A percentile compares a stretch with the other conserved stretches of the same genome.
These are phyloP conservation scores for Dactylonectria estremocensis DNA, from an alignment of 2,329 filamentous ascomycete genomes.

Conservation along the genomic window DNA sequence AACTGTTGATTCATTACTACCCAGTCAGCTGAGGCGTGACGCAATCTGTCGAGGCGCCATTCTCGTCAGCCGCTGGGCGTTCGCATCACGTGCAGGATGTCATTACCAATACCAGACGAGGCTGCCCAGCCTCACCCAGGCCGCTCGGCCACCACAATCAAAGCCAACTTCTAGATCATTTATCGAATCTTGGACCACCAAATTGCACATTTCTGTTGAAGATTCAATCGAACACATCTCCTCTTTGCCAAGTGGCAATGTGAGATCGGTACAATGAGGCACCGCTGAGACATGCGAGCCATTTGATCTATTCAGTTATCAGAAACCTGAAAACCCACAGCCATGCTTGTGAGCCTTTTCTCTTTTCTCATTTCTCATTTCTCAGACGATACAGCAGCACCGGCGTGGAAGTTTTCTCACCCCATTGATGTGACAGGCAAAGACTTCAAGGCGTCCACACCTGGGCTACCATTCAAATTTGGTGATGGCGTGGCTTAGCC, in stretches of 20 bases:
- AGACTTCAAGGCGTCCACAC: too few species aligned
- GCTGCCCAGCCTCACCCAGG: neutral
- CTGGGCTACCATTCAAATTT: neutral
- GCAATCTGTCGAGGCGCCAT: conserved; percentile 16
- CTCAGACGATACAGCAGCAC: neutral
- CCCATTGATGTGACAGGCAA: too few species aligned
- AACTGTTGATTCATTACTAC: conserved; percentile 1
- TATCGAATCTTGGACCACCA: neutral
- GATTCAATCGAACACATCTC: neutral
- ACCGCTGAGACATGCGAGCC: neutral
- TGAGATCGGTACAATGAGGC: too few species aligned
- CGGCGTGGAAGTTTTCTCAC: neutral
- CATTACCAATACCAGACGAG: conserved; percentile 6
- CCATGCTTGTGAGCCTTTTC: neutral
- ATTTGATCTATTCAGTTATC: neutral
- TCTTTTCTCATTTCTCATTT: too few species aligned
- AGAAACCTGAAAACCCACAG: neutral
- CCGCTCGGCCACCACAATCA: conserved; percentile 2
- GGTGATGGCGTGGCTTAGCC: conserved; percentile 36
- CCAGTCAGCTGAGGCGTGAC: conserved; percentile 13
- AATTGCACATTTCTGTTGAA: neutral
- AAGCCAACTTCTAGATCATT: neutral
- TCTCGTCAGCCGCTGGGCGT: neutral
- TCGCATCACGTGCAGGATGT: conserved; percentile 6
- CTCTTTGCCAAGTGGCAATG: neutral